Conservation (phyloP, 2,329 filamentous ascomycete genomes). For the Colletotrichum horii region DNA sequence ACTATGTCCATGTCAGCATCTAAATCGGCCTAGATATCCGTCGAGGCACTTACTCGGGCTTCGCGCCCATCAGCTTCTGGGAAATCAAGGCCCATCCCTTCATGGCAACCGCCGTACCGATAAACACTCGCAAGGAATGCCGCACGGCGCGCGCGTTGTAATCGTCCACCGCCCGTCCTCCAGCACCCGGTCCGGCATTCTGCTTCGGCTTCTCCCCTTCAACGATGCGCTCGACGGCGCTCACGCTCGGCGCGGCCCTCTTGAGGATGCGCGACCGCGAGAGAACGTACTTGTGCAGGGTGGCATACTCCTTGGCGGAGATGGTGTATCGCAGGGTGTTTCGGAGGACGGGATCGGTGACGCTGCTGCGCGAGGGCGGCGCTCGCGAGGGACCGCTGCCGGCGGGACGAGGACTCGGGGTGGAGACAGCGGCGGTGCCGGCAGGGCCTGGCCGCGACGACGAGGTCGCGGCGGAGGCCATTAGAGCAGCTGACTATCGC, state of each 20-base stretch:
- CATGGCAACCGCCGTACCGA: slow-evolving; percentile 66
- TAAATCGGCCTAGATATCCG: rapidly evolving
- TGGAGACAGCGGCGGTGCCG: not conserved
- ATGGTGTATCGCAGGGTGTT: slow-evolving; percentile 89
- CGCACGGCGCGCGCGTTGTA: slow-evolving; percentile 75
- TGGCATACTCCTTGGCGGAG: slow-evolving; percentile 82
- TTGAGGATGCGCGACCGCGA: slow-evolving; percentile 69
- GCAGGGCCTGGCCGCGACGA: slow-evolving; percentile 19
- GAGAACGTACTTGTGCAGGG: slow-evolving; percentile 82
- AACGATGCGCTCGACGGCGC: slow-evolving; percentile 56
- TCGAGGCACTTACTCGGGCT: slow-evolving; percentile 45
- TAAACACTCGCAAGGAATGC: slow-evolving; percentile 73
- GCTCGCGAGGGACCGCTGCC: slow-evolving; percentile 2
- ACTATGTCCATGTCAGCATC: slow-evolving; percentile 22
- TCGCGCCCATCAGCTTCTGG: slow-evolving; percentile 49
- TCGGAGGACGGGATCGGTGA: slow-evolving; percentile 73
- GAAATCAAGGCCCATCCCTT: slow-evolving; percentile 64
- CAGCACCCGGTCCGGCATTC: slow-evolving; percentile 29
- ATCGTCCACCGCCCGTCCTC: slow-evolving; percentile 53
- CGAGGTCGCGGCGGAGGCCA: slow-evolving; percentile 18
- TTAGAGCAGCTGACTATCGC: not conserved
- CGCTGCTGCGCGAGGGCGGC: slow-evolving; percentile 23
- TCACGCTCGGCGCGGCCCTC: slow-evolving; percentile 59
- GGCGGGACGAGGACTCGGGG: slow-evolving; percentile 10
- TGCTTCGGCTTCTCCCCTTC: slow-evolving; percentile 30